Evolutionary conservation across 208 protist species (phyloP).

Genomic region (Novymonas esmeraldas): DNA sequence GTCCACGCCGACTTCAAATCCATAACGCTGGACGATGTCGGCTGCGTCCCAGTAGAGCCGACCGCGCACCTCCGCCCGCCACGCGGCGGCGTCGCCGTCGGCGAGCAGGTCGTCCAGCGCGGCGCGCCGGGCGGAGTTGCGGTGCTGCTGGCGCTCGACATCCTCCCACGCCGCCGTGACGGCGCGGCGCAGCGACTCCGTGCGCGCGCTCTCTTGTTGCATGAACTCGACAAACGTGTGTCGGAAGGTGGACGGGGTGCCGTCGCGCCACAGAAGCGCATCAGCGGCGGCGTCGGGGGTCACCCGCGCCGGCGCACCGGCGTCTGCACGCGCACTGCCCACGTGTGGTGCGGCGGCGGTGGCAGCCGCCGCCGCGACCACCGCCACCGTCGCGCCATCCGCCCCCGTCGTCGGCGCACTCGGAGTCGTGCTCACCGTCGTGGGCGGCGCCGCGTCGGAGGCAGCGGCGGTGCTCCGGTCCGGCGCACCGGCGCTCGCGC

Average conservation of each 20-base stretch:
- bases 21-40: slow-evolving; percentile 46
- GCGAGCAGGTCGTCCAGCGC: slow-evolving; percentile 23
- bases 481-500: neutral
- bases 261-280: slow-evolving; percentile 34
- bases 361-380: too few relatives aligned
- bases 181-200: slow-evolving; percentile 33
- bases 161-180: slow-evolving; percentile 52
- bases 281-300: slow-evolving; percentile 18
- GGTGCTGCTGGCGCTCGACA: slow-evolving; percentile 55
- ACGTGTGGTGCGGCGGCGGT: neutral
- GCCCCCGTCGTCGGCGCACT: too few relatives aligned
- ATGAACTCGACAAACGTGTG: slow-evolving; percentile 10
- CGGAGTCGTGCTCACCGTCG: too few relatives aligned
- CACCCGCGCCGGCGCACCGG: slow-evolving; percentile 11
- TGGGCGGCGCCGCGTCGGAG: too few relatives aligned
- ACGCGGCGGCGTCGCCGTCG: slow-evolving; percentile 21
- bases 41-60: slow-evolving; percentile 65
- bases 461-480: too few relatives aligned
- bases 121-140: slow-evolving; percentile 48
- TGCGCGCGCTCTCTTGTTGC: slow-evolving; percentile 27
- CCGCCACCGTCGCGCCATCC: too few relatives aligned
- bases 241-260: slow-evolving; percentile 38
- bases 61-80: slow-evolving; percentile 22
- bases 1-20: slow-evolving; percentile 38
- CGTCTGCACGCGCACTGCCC: neutral